Evolutionary conservation across 352 stramenopile genomes (phyloP).

Genomic region (Pseudoperonospora humuli): DNA sequence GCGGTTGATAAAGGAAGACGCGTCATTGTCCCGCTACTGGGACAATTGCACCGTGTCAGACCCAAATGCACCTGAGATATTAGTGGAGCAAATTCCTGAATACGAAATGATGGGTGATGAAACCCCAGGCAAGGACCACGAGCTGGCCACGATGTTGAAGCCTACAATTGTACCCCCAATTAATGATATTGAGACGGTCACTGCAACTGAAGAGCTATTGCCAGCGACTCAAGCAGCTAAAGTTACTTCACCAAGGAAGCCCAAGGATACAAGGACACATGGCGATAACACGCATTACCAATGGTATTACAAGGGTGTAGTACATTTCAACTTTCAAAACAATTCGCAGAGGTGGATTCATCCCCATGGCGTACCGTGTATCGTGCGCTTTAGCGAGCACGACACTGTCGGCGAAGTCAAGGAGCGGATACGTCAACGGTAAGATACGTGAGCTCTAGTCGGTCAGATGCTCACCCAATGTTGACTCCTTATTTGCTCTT

Average conservation of each 20-base stretch:
- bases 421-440: constrained; percentile 59
- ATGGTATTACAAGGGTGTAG: constrained; percentile 50
- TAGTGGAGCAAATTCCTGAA: constrained; percentile 44
- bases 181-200: not conserved
- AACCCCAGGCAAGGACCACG: not conserved
- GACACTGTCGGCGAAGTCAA: constrained; percentile 68
- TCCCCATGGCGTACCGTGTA: constrained; percentile 56
- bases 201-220: not conserved
- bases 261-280: constrained; percentile 1
- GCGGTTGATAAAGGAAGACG: constrained; percentile 30
- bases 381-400: constrained; percentile 53
- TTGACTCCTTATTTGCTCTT: too few species aligned
- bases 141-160: not conserved
- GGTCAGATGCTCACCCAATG: too few species aligned
- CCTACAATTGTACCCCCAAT: not conserved
- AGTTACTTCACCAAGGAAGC: not conserved
- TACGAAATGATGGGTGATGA: constrained; percentile 20
- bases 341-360: constrained; percentile 60
- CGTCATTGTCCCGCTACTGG: constrained; percentile 48
- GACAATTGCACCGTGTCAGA: constrained; percentile 21
- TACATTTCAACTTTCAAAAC: constrained; percentile 69
- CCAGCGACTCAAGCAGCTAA: not conserved
- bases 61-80: constrained; percentile 32
- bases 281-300: constrained; percentile 12
- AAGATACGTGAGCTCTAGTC: too few species aligned